Evolutionary conservation across 2,329 filamentous ascomycete genomes (phyloP).

Genomic region (Paracamarosporium sp.): DNA sequence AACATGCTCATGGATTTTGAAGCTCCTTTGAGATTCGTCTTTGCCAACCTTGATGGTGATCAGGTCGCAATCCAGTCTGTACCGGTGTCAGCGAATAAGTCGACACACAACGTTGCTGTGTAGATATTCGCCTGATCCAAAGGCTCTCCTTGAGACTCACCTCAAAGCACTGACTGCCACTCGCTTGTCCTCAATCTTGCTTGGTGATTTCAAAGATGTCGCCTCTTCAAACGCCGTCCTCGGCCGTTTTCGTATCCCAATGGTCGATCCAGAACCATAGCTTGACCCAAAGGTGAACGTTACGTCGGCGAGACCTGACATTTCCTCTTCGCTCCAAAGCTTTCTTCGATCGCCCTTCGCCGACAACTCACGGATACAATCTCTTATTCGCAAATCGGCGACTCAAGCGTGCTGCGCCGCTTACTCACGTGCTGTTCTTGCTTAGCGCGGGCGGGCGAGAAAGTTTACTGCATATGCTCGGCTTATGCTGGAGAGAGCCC

Average conservation of each 20-base stretch:
- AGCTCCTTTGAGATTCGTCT: constrained; percentile 12
- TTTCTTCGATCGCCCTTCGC: neutral
- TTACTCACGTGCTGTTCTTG: neutral
- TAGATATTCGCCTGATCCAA: neutral
- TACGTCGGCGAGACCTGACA: constrained; percentile 5
- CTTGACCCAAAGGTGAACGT: constrained; percentile 6
- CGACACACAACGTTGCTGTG: neutral
- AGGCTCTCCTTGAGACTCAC: constrained; percentile 3
- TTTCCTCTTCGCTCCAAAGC: neutral
- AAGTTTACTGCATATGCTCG: neutral
- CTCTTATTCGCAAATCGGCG: neutral
- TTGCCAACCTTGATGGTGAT: constrained; percentile 15
- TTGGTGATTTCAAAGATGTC: neutral
- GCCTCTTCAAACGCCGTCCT: constrained; percentile 3
- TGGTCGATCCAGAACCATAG: neutral
- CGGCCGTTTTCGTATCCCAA: constrained; percentile 1
- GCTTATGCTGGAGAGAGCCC: neutral
- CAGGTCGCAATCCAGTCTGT: constrained; percentile 19
- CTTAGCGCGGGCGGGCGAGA: neutral
- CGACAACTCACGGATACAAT: neutral
- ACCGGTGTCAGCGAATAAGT: neutral
- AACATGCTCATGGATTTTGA: constrained; percentile 26
- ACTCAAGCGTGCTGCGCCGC: neutral
- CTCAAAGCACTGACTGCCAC: constrained; percentile 7
- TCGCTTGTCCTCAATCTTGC: constrained; percentile 9